Base-by-base conservation (phyloP, 345 rosid species). In the Pistacia atlantica region DNA sequence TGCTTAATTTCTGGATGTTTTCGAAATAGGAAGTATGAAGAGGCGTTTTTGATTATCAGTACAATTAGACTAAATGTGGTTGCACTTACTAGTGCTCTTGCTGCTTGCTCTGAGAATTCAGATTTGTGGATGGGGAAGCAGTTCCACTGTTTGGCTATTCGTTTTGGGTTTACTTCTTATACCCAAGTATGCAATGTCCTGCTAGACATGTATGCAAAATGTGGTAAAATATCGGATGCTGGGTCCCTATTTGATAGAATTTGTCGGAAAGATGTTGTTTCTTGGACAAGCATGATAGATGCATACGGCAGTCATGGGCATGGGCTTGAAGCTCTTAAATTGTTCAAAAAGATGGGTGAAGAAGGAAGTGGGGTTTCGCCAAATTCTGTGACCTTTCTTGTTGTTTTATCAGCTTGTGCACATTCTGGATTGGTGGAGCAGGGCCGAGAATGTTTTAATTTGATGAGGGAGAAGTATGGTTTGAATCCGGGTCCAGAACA, bases 281-380 rank as follows among this genome's bases (percentile, higher is more conserved):
- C 98, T 33, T 93, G 95, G 94, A 93, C 95, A 60, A 88, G 90
- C 81, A 83, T 92, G 94, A 90, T 93, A 13, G 89, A 85, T 71
- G 98, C 89, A 55, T 89, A 85, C 79, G 91, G 93, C 55, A 91
- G 82, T 65, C 88, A 92, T 1, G 97, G 97, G 0, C 67, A 74
- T 9, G 98, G 97, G 11, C 71, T 42, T 60, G 87, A 86, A 60
- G 97, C 93, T 9, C 81, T 93, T 69, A 77, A 83, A 76, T 84
- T 87, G 45, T 90, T 93, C 74, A 58, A 79, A 46, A 82, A 84
- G 74, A 88, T 90, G 97, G 84, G 82, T 31, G 83, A 83, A 65
- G 82, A 78, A 33, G 79, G 71, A 64, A 78, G 82, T 9, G 65
- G 74, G 55, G 87, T 88, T 55, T 76, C 31, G 31, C 89, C 95